A percentile compares a stretch with the other conserved stretches of the same genome.
These are phyloP conservation scores for Fraxinus pennsylvanica DNA, from an alignment of 257 asterid genomes.

Conservation along the genomic window DNA sequence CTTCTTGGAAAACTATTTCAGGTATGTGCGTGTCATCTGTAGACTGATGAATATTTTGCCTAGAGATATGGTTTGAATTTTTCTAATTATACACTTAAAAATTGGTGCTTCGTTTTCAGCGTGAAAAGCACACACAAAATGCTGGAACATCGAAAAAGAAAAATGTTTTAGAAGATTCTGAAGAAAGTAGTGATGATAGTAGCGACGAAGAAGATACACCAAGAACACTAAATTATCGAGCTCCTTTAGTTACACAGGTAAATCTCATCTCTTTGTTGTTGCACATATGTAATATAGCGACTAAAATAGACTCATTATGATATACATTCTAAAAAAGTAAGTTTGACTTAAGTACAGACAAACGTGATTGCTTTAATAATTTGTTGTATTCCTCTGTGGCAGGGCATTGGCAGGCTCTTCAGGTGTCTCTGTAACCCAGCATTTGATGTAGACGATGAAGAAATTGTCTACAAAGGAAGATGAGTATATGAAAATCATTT, in stretches of 20 bases:
- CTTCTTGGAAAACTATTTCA: slow-evolving; percentile 71
- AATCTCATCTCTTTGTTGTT: not conserved
- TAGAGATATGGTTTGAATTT: not conserved
- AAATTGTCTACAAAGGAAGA: slow-evolving; percentile 81
- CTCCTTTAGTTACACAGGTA: slow-evolving; percentile 94
- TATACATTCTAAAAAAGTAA: not conserved
- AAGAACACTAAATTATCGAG: slow-evolving; percentile 57
- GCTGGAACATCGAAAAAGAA: slow-evolving; percentile 66
- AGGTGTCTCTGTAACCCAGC: slow-evolving; percentile 90
- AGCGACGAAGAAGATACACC: slow-evolving; percentile 81
- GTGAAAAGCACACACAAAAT: slow-evolving; percentile 43
- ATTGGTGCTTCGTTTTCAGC: slow-evolving; percentile 34
- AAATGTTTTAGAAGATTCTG: slow-evolving; percentile 43
- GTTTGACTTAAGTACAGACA: not conserved
- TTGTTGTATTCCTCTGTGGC: slow-evolving; percentile 16
- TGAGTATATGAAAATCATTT: slow-evolving; percentile 21
- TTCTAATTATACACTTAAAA: not conserved
- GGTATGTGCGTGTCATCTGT: slow-evolving; percentile 31
- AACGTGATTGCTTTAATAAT: not conserved
- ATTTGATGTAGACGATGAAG: slow-evolving; percentile 81
- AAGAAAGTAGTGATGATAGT: slow-evolving; percentile 73
- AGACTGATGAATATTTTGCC: not conserved
- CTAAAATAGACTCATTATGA: not conserved
- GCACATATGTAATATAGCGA: not conserved
- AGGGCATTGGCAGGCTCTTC: slow-evolving; percentile 90